These are phyloP conservation scores for Boletellus sp. DNA, from an alignment of 1,284 basidiomycete genomes.

Conservation along the genomic window DNA sequence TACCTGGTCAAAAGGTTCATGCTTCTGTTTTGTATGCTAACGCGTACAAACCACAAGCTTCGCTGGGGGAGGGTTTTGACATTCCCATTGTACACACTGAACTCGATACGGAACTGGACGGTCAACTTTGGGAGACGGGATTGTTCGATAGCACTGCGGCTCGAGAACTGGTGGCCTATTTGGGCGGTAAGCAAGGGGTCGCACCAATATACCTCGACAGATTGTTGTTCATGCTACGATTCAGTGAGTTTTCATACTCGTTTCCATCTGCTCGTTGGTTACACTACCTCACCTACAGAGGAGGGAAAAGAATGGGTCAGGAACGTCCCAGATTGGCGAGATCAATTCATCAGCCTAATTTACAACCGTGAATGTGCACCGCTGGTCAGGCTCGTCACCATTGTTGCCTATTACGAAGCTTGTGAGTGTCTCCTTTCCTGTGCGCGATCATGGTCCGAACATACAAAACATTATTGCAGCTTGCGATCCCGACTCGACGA, in stretches of 20 bases:
- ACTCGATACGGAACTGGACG: slow-evolving; percentile 2
- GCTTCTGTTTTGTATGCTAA: slow-evolving; percentile 29
- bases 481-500: slow-evolving; percentile 1
- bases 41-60: slow-evolving; percentile 23
- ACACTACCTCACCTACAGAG: slow-evolving; percentile 4
- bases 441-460: not conserved
- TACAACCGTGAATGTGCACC: not conserved
- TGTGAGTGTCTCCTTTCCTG: not conserved
- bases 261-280: not conserved
- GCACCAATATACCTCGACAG: slow-evolving; percentile 24
- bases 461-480: not conserved
- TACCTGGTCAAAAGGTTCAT: slow-evolving; percentile 31
- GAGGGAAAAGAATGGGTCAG: slow-evolving; percentile 23
- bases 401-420: slow-evolving; percentile 27
- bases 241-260: slow-evolving; percentile 10
- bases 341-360: slow-evolving; percentile 12
- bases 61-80: slow-evolving; percentile 27
- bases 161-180: slow-evolving; percentile 9
- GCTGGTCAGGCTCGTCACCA: slow-evolving; percentile 20
- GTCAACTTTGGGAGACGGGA: slow-evolving; percentile 23
- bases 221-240: slow-evolving; percentile 29
- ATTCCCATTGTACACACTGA: slow-evolving; percentile 15
- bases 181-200: slow-evolving; percentile 13
- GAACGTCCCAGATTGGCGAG: slow-evolving; percentile 10
- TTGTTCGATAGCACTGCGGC: slow-evolving; percentile 26